Percentiles rank a stretch among this genome's conserved stretches.
Conservation (phyloP, 768 basidiomycete genomes). For the Lepiota brunneoincarnata region DNA sequence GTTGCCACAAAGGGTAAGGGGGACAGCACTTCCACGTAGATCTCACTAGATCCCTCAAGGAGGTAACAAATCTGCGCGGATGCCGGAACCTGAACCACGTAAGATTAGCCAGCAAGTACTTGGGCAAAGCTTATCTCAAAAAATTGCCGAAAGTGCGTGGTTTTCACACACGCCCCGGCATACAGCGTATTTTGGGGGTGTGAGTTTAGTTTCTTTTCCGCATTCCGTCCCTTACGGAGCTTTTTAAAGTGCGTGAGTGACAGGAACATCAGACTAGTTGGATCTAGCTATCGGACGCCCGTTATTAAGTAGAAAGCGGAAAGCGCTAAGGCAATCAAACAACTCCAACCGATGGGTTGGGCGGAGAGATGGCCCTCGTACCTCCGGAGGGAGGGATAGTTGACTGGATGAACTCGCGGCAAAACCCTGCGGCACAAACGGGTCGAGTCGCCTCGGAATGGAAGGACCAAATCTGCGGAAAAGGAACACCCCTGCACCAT, state of each 20-base stretch:
- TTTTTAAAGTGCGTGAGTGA: neutral
- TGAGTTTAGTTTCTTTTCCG: neutral
- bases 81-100: neutral
- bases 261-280: no score
- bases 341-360: no score
- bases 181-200: neutral
- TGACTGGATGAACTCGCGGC: no score
- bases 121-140: slow-evolving; percentile 8
- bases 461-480: no score
- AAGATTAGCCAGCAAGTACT: neutral
- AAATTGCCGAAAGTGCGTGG: neutral
- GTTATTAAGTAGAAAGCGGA: no score
- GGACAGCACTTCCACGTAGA: neutral
- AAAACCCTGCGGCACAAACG: no score
- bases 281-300: no score
- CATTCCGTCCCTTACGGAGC: slow-evolving; percentile 8
- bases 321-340: no score
- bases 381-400: no score
- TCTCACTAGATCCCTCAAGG: slow-evolving; percentile 8
- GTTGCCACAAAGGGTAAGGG: neutral
- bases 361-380: no score
- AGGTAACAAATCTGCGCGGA: slow-evolving; percentile 8
- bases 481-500: no score
- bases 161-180: slow-evolving; percentile 1
- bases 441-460: no score